Conservation (phyloP, 495 filamentous ascomycete species). For the Immersiella caudata region DNA sequence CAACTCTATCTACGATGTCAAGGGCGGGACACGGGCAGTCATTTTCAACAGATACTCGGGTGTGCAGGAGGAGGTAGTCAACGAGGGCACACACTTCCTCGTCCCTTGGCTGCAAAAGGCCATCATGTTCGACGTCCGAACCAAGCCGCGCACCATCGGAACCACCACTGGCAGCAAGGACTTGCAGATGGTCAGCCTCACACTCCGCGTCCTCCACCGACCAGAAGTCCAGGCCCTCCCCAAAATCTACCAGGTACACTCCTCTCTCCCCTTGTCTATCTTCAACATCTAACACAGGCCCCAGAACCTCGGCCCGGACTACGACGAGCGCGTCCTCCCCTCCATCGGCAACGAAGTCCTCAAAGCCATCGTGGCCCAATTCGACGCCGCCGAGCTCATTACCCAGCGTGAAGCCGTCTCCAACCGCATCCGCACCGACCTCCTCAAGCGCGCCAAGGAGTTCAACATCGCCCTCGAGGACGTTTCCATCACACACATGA, state of each 20-base stretch:
- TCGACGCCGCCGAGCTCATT: slow-evolving; percentile 99
- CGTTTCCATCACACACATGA: slow-evolving; percentile 99
- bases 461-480: slow-evolving; percentile 99
- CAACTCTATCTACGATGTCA: slow-evolving; percentile 92
- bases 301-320: slow-evolving; percentile 85
- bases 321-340: slow-evolving; percentile 98
- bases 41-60: slow-evolving; percentile 96
- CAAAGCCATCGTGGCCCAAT: slow-evolving; percentile 98
- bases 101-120: slow-evolving; percentile 94
- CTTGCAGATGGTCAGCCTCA: slow-evolving; percentile 99
- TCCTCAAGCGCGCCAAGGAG: slow-evolving; percentile 92
- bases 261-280: not conserved
- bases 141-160: slow-evolving; percentile 92
- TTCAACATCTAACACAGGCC: not conserved
- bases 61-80: slow-evolving; percentile 88
- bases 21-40: slow-evolving; percentile 89
- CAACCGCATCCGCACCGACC: slow-evolving; percentile 91
- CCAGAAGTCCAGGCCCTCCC: slow-evolving; percentile 91
- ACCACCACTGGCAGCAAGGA: slow-evolving; percentile 99
- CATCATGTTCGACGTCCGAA: slow-evolving; percentile 97
- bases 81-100: slow-evolving; percentile 97
- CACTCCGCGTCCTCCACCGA: slow-evolving; percentile 89
- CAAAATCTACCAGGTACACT: slow-evolving; percentile 96
- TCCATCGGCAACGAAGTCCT: slow-evolving; percentile 99
- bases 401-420: slow-evolving; percentile 96